These are phyloP conservation scores for Yarrowia porcina DNA, from an alignment of 805 yeast genomes.

Conservation along the genomic window DNA sequence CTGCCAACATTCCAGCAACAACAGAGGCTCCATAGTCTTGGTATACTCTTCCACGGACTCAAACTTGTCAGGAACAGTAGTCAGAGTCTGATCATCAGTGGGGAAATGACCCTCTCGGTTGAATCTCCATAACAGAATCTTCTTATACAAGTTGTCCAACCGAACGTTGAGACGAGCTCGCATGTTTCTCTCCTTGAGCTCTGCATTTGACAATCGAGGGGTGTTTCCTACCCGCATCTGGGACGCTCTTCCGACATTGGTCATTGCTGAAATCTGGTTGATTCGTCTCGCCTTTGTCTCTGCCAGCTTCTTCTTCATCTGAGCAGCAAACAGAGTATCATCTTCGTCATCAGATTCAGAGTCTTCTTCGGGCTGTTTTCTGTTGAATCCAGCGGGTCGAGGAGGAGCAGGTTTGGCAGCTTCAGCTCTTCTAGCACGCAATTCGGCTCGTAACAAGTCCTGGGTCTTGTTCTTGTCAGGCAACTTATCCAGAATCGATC, in stretches of 20 bases:
- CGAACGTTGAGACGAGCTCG: constrained; percentile 74
- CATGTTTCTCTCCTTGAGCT: constrained; percentile 71
- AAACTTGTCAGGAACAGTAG: constrained; percentile 55
- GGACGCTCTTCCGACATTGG: constrained; percentile 7
- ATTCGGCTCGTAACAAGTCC: constrained; percentile 23
- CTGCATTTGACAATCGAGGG: constrained; percentile 43
- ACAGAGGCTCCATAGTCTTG: constrained; percentile 68
- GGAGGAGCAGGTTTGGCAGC: constrained; percentile 44
- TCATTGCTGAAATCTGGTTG: constrained; percentile 24
- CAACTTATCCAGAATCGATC: constrained; percentile 27
- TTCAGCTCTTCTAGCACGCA: constrained; percentile 18
- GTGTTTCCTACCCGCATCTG: constrained; percentile 30
- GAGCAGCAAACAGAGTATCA: constrained; percentile 40
- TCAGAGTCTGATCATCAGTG: constrained; percentile 40
- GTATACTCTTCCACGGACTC: constrained; percentile 61
- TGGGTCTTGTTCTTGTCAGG: constrained; percentile 30
- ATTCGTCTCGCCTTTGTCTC: constrained; percentile 27
- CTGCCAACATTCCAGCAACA: constrained; percentile 92
- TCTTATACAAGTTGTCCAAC: constrained; percentile 66
- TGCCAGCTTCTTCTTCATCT: constrained; percentile 35
- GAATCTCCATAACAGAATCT: constrained; percentile 75
- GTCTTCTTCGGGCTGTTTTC: constrained; percentile 30
- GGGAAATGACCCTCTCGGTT: constrained; percentile 57
- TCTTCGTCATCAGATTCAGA: constrained; percentile 34
- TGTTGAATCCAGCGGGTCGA: constrained; percentile 47